A percentile compares a stretch with the other conserved stretches of the same genome.
phyloP scores from a whole-genome alignment of 2,329 filamentous ascomycete species.

The Parastagonospora nodorum region DNA sequence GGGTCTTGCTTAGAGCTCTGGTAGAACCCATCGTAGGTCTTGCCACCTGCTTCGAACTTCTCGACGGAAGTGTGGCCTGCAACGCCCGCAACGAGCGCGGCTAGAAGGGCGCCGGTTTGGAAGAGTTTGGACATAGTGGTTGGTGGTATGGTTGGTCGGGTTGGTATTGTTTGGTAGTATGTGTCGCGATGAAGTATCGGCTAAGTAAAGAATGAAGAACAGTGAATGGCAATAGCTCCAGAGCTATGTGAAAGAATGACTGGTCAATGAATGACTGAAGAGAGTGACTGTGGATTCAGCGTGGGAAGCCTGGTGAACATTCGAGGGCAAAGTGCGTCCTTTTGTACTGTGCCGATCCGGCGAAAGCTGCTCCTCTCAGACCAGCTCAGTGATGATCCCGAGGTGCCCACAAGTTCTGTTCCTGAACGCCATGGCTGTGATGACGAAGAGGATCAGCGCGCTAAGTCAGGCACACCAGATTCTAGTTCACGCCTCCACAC shows the following conservation, averaged over 20 bases:
- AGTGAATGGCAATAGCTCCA: conserved; percentile 33
- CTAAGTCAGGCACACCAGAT: conserved; percentile 25
- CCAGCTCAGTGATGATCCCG: conserved; percentile 11
- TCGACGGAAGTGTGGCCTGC: conserved; percentile 36
- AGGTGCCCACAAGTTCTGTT: conserved; percentile 5
- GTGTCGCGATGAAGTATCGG: background rate
- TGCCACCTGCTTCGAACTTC: conserved; percentile 30
- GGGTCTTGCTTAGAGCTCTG: conserved; percentile 30
- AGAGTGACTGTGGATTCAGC: conserved; percentile 27
- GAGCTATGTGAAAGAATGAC: conserved; percentile 37
- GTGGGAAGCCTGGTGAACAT: conserved; percentile 8
- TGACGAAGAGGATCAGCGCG: conserved; percentile 13
- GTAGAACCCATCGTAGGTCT: conserved; percentile 37
- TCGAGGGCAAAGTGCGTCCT: conserved; percentile 10
- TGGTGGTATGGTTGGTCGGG: background rate
- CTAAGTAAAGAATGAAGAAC: conserved; percentile 15
- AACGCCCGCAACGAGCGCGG: conserved; percentile 30
- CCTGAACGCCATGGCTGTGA: conserved; percentile 12
- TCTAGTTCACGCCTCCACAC: conserved; percentile 4
- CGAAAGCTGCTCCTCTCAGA: conserved; percentile 9
- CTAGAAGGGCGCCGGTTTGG: conserved; percentile 32
- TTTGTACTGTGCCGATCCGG: conserved; percentile 19
- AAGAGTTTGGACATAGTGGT: conserved; percentile 35
- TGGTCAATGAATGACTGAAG: conserved; percentile 31
- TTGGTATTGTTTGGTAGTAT: conserved; percentile 5